phyloP scores from a whole-genome alignment of 192 early-diverging fungal species.

The Rhizophagus sp. region DNA sequence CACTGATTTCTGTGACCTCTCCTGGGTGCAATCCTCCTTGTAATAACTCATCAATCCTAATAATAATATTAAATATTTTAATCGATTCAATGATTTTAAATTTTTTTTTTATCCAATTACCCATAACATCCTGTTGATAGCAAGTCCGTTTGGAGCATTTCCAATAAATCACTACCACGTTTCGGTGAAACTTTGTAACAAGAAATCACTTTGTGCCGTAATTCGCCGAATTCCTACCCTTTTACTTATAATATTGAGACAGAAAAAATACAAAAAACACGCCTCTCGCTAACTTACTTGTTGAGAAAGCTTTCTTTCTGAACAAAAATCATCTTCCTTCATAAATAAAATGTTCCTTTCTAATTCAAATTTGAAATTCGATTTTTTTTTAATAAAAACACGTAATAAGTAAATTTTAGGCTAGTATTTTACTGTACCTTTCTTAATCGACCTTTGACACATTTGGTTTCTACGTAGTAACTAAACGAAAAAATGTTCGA shows the following conservation, averaged over 20 bases:
- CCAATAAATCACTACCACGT: neutral
- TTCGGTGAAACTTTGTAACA: neutral
- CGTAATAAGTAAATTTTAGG: neutral
- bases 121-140: slow-evolving; percentile 9
- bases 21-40: slow-evolving; percentile 23
- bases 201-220: neutral
- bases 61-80: neutral
- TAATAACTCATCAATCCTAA: slow-evolving; percentile 25
- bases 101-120: neutral
- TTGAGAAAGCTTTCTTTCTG: neutral
- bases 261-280: neutral
- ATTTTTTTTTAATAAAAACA: neutral
- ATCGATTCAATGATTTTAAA: neutral
- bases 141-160: neutral
- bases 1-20: slow-evolving; percentile 27
- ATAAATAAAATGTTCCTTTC: neutral
- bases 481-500: too few species aligned
- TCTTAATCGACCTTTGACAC: neutral
- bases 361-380: neutral
- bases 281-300: neutral
- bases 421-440: neutral
- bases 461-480: neutral
- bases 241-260: neutral
- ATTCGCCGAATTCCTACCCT: neutral
- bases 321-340: neutral